These are phyloP conservation scores for Echinochloa phyllopogon DNA, from an alignment of 176 grass and related monocot genomes.

Conservation along the genomic window DNA sequence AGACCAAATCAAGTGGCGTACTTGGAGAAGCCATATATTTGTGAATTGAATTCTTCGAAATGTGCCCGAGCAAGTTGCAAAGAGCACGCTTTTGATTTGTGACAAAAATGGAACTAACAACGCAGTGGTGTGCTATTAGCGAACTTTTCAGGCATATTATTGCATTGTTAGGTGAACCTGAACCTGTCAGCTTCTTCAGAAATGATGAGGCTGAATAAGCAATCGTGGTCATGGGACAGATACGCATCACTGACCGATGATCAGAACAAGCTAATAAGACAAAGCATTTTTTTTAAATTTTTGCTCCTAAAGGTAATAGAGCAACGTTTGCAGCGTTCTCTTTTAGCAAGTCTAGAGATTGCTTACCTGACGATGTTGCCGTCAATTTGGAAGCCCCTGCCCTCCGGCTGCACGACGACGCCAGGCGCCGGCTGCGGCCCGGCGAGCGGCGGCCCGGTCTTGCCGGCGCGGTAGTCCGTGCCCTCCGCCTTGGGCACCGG, in stretches of 20 bases:
- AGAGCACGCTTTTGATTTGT: background rate
- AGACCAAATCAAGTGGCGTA: background rate
- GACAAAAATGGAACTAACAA: background rate
- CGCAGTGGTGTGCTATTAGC: background rate
- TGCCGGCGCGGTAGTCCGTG: conserved; percentile 59
- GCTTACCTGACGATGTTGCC: conserved; percentile 59
- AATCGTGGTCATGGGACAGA: background rate
- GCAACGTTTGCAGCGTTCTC: background rate
- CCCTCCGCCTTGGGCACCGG: conserved; percentile 64
- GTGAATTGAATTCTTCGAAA: background rate
- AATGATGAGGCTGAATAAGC: background rate
- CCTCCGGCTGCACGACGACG: conserved; percentile 51
- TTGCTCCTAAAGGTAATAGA: background rate
- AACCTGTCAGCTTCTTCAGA: background rate
- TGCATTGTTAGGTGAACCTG: background rate
- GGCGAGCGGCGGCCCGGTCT: conserved; percentile 31
- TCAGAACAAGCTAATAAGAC: background rate
- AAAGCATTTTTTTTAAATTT: background rate
- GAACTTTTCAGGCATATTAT: background rate
- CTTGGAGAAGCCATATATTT: background rate
- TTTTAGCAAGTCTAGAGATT: background rate
- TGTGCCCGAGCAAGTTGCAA: background rate
- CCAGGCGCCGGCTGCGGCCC: conserved; percentile 36
- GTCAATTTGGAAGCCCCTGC: conserved; percentile 49
- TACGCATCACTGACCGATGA: background rate